A percentile compares a stretch with the other conserved stretches of the same genome.
phyloP scores from a whole-genome alignment of 352 stramenopile genomes.

The Phytophthora rubi region DNA sequence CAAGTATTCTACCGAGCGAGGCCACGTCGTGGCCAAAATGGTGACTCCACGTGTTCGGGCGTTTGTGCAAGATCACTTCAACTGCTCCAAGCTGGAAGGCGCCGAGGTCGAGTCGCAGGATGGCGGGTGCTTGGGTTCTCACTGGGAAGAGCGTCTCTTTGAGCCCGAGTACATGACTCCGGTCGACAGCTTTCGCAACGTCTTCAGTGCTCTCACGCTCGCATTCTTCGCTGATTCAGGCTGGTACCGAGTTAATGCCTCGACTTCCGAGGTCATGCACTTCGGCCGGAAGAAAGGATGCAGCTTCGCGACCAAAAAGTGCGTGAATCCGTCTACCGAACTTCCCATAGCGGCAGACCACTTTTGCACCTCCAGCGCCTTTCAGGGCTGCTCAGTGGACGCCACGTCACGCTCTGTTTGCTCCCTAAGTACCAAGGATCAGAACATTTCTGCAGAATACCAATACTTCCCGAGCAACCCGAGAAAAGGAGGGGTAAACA shows the following conservation, averaged over 20 bases:
- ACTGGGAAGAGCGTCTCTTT: constrained; percentile 84
- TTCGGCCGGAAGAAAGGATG: constrained; percentile 68
- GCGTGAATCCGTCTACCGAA: constrained; percentile 52
- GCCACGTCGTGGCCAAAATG: constrained; percentile 59
- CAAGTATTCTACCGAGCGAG: constrained; percentile 54
- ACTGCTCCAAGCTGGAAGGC: constrained; percentile 56
- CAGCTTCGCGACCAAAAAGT: constrained; percentile 61
- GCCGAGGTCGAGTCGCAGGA: constrained; percentile 82
- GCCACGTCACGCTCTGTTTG: constrained; percentile 64
- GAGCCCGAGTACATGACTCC: constrained; percentile 80
- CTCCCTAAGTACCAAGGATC: constrained; percentile 38
- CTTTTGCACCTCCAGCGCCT: constrained; percentile 48
- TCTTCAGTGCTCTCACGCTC: constrained; percentile 66
- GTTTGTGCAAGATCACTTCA: constrained; percentile 67
- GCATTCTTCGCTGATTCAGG: constrained; percentile 82
- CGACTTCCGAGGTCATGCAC: constrained; percentile 51
- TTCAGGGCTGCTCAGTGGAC: constrained; percentile 74
- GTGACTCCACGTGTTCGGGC: constrained; percentile 58
- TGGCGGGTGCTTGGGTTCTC: constrained; percentile 71
- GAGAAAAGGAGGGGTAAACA: constrained; percentile 51
- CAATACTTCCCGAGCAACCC: constrained; percentile 64
- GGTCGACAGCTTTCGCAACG: constrained; percentile 68
- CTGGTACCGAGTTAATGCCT: constrained; percentile 69
- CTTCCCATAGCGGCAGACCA: constrained; percentile 47
- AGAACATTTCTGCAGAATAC: constrained; percentile 50